Percentiles rank a stretch among this genome's conserved stretches.
Conservation (phyloP, 2,329 filamentous ascomycete species). For the Penicillium paneum region DNA sequence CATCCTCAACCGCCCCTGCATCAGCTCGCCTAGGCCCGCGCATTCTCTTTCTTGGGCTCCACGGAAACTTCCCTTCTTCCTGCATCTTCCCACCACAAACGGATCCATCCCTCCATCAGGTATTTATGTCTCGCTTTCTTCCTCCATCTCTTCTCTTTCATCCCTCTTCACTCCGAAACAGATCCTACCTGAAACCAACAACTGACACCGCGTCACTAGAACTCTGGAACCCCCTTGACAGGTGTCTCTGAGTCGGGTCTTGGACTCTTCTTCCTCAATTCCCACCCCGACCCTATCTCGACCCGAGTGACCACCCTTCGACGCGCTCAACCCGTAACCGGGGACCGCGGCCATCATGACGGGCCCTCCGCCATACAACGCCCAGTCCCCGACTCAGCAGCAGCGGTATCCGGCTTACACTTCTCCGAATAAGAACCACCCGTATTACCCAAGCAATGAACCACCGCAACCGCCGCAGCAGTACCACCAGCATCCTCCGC, state of each 20-base stretch:
- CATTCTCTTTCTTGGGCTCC: constrained; percentile 28
- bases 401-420: constrained; percentile 43
- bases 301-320: constrained; percentile 11
- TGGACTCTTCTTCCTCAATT: constrained; percentile 17
- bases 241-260: constrained; percentile 16
- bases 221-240: constrained; percentile 20
- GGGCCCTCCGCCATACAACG: constrained; percentile 45
- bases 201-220: constrained; percentile 25
- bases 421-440: constrained; percentile 41
- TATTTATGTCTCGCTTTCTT: constrained; percentile 15
- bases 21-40: constrained; percentile 25
- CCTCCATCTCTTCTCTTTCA: constrained; percentile 4
- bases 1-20: constrained; percentile 19
- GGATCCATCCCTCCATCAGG: constrained; percentile 21
- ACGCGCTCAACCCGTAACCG: constrained; percentile 29
- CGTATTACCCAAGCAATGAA: constrained; percentile 44
- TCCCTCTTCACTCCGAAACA: constrained; percentile 7
- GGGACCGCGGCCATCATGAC: constrained; percentile 40
- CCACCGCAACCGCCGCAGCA: constrained; percentile 24
- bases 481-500: constrained; percentile 42
- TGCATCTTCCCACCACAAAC: constrained; percentile 29
- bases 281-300: constrained; percentile 2
- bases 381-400: constrained; percentile 47
- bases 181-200: constrained; percentile 3
- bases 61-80: constrained; percentile 25